Evolutionary conservation across 1,284 basidiomycete species (phyloP).

Genomic region (Ceratobasidium sp.): DNA sequence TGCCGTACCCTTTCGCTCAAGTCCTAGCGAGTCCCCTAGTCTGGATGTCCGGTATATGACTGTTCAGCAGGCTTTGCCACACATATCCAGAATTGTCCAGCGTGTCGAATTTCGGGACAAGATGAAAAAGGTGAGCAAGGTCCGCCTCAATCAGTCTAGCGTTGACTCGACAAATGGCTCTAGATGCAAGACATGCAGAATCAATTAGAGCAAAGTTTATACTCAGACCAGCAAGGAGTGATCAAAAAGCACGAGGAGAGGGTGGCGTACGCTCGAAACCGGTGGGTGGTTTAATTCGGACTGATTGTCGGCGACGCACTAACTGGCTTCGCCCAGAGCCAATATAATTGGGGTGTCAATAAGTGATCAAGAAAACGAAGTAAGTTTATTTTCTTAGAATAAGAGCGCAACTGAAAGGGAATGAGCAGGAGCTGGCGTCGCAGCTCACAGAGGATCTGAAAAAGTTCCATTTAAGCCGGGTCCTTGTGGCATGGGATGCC

Average conservation of each 20-base stretch:
- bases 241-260: conserved; percentile 31
- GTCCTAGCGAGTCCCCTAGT: background rate
- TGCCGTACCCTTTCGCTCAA: background rate
- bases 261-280: conserved; percentile 24
- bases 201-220: conserved; percentile 63
- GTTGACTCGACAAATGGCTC: conserved; percentile 3
- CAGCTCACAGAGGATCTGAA: conserved; percentile 59
- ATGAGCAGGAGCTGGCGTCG: conserved; percentile 48
- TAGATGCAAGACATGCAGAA: conserved; percentile 70
- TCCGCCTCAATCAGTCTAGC: conserved; percentile 29
- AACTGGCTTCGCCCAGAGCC: background rate
- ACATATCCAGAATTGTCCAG: conserved; percentile 61
- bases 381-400: background rate
- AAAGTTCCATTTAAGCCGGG: conserved; percentile 69
- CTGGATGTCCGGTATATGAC: conserved; percentile 59
- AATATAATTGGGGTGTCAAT: conserved; percentile 31
- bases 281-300: background rate
- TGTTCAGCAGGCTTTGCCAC: conserved; percentile 70
- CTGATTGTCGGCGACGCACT: background rate
- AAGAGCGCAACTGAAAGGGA: conserved; percentile 44
- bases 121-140: conserved; percentile 58
- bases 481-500: conserved; percentile 72
- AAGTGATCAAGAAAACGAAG: conserved; percentile 23
- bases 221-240: conserved; percentile 27
- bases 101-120: conserved; percentile 59